Conservation (phyloP, 179 eudicot species). For the Corrigiola litoralis region DNA sequence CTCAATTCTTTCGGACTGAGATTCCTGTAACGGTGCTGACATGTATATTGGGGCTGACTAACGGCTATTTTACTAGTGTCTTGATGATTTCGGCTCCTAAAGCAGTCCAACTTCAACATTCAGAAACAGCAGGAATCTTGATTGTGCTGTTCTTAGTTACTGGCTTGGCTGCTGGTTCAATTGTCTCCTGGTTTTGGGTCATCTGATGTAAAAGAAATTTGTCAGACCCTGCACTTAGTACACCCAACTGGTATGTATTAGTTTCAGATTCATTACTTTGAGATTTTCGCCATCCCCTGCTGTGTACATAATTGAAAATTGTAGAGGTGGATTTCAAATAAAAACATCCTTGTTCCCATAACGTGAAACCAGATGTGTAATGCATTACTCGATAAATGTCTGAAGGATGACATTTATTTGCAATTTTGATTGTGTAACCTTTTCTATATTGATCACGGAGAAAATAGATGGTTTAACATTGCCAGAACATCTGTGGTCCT, state of each 20-base stretch:
- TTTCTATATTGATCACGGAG: too few relatives aligned
- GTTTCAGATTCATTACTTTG: too few relatives aligned
- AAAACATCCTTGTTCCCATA: too few relatives aligned
- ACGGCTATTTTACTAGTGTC: slow-evolving; percentile 68
- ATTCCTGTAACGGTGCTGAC: slow-evolving; percentile 60
- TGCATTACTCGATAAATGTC: too few relatives aligned
- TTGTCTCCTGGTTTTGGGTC: slow-evolving; percentile 77
- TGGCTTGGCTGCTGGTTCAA: slow-evolving; percentile 67
- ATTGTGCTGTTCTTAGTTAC: slow-evolving; percentile 52
- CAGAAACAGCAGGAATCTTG: slow-evolving; percentile 63
- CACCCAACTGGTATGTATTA: background rate
- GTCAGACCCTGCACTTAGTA: background rate
- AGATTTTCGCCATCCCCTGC: too few relatives aligned
- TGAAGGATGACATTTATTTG: too few relatives aligned
- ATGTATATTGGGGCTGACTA: slow-evolving; percentile 66
- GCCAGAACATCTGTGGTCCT: too few relatives aligned
- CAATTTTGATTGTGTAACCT: too few relatives aligned
- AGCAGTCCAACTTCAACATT: slow-evolving; percentile 45
- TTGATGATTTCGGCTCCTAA: slow-evolving; percentile 64
- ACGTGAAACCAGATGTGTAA: too few relatives aligned
- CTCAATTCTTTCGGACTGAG: slow-evolving; percentile 53
- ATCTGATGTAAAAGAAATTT: slow-evolving; percentile 29
- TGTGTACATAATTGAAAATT: too few relatives aligned
- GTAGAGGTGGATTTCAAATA: too few relatives aligned
- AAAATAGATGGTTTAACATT: too few relatives aligned